Conservation (phyloP, 2,329 filamentous ascomycete species). For the Fusarium nygamai region DNA sequence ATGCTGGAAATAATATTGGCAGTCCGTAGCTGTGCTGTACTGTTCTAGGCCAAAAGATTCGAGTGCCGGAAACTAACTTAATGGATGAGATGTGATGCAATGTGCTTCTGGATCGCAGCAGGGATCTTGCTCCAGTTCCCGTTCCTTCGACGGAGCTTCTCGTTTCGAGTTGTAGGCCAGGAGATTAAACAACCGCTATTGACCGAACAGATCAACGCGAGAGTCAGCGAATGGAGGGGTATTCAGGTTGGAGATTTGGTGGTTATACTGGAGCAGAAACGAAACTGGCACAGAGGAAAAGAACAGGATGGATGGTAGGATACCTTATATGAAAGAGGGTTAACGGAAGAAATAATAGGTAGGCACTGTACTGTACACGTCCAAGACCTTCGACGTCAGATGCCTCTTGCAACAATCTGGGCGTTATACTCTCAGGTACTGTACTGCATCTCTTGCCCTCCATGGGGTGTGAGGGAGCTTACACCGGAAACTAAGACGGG, state of each 20-base stretch:
- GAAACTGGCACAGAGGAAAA: neutral
- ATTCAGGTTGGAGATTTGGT: neutral
- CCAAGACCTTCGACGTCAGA: conserved; percentile 26
- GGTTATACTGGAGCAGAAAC: neutral
- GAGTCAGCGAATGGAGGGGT: conserved; percentile 3
- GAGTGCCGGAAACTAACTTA: neutral
- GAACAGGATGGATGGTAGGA: neutral
- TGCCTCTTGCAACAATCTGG: conserved; percentile 5
- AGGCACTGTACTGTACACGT: neutral
- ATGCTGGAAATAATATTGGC: neutral
- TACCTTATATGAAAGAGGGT: neutral
- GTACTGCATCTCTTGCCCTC: neutral
- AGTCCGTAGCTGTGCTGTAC: neutral
- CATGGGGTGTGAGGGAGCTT: neutral
- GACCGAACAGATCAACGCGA: neutral
- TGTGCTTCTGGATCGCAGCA: conserved; percentile 19
- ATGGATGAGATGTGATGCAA: neutral
- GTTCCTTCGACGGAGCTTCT: conserved; percentile 11
- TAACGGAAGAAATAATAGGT: neutral
- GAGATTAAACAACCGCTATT: neutral
- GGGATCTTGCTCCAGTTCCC: conserved; percentile 21
- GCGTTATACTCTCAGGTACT: neutral
- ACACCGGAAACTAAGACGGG: neutral
- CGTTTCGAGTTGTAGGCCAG: conserved; percentile 12
- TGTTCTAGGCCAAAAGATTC: neutral